Evolutionary conservation across 2,329 filamentous ascomycete species (phyloP).

Genomic region (Escovopsis sp.): DNA sequence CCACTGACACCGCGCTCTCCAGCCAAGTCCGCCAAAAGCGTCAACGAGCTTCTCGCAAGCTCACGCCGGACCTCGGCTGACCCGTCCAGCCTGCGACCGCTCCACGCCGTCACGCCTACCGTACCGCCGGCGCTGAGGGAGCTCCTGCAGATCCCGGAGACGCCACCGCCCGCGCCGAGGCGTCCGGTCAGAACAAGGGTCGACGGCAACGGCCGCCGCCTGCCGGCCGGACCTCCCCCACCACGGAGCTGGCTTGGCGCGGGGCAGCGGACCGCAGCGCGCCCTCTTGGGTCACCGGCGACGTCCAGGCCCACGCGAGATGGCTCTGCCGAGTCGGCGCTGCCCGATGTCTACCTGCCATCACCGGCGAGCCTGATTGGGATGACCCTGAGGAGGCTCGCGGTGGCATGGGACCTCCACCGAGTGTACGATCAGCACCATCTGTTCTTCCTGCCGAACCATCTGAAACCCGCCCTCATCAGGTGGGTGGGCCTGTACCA

Average conservation of each 20-base stretch:
- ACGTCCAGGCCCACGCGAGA: constrained; percentile 10
- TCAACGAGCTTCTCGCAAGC: constrained; percentile 46
- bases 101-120: constrained; percentile 29
- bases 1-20: constrained; percentile 4
- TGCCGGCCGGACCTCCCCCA: constrained; percentile 43
- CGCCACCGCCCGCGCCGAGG: constrained; percentile 35
- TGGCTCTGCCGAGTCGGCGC: constrained; percentile 7
- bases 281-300: constrained; percentile 6
- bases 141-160: constrained; percentile 45
- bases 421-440: constrained; percentile 41
- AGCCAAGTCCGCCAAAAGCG: constrained; percentile 25
- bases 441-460: constrained; percentile 38
- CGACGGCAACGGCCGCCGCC: constrained; percentile 32
- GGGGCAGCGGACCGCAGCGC: constrained; percentile 10
- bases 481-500: constrained; percentile 32
- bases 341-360: constrained; percentile 33
- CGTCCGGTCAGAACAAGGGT: constrained; percentile 26
- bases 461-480: constrained; percentile 36
- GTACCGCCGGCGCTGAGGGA: constrained; percentile 44
- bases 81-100: constrained; percentile 13
- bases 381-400: constrained; percentile 34
- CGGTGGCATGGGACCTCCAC: constrained; percentile 39
- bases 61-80: constrained; percentile 32
- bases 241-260: constrained; percentile 38
- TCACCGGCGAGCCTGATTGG: constrained; percentile 35